Evolutionary conservation across 2,329 filamentous ascomycete species (phyloP).

Genomic region (Arthrinium phaeospermum): DNA sequence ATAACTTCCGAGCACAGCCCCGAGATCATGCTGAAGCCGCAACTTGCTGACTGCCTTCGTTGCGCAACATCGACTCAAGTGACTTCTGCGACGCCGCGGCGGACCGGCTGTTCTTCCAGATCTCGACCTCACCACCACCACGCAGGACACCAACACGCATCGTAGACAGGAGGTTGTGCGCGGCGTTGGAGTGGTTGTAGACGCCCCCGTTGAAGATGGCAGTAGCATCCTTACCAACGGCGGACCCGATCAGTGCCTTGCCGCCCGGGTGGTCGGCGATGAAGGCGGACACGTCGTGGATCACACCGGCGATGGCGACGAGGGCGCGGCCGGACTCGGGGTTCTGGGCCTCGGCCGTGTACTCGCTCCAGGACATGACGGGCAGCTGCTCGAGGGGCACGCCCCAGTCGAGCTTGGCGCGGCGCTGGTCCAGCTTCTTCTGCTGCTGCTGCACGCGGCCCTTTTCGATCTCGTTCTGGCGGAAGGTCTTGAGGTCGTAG

Average conservation of each 20-base stretch:
- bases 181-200: slow-evolving; percentile 71
- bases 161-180: slow-evolving; percentile 70
- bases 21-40: not conserved
- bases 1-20: not conserved
- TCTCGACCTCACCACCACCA: slow-evolving; percentile 70
- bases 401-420: slow-evolving; percentile 69
- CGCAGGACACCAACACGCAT: slow-evolving; percentile 71
- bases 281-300: slow-evolving; percentile 70
- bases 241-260: slow-evolving; percentile 68
- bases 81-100: slow-evolving; percentile 63
- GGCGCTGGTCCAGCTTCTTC: slow-evolving; percentile 72
- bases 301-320: slow-evolving; percentile 65
- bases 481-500: slow-evolving; percentile 72
- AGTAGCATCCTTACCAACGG: slow-evolving; percentile 70
- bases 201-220: slow-evolving; percentile 74
- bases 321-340: slow-evolving; percentile 53
- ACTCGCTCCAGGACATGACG: slow-evolving; percentile 61
- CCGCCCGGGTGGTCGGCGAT: slow-evolving; percentile 72
- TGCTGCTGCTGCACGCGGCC: slow-evolving; percentile 69
- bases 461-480: slow-evolving; percentile 72
- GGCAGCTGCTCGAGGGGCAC: slow-evolving; percentile 60
- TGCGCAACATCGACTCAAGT: slow-evolving; percentile 54
- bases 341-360: slow-evolving; percentile 67
- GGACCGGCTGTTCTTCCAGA: slow-evolving; percentile 70
- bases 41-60: not conserved